Evolutionary conservation across 2,329 filamentous ascomycete species (phyloP).

Genomic region (Chaetomiaceae sp.): DNA sequence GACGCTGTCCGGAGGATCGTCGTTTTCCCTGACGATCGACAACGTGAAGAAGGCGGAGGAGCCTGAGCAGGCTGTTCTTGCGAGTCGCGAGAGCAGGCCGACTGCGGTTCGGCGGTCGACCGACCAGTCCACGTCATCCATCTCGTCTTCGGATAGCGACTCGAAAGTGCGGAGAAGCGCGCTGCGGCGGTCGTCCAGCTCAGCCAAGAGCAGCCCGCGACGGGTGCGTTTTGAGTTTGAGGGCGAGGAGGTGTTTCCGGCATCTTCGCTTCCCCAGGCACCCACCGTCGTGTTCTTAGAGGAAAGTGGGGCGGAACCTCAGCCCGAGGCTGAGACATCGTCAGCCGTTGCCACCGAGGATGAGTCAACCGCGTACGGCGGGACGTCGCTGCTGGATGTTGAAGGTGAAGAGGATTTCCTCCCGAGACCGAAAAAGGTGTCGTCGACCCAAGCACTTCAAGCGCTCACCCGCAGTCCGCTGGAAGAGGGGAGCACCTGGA

Average conservation of each 20-base stretch:
- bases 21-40: conserved; percentile 17
- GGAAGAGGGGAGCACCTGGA: conserved; percentile 35
- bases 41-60: conserved; percentile 21
- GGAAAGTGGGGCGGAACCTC: conserved; percentile 20
- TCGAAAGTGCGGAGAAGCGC: conserved; percentile 48
- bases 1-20: not conserved
- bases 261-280: conserved; percentile 48
- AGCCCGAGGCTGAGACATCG: conserved; percentile 25
- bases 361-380: conserved; percentile 26
- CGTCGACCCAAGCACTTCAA: conserved; percentile 36
- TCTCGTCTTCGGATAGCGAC: conserved; percentile 51
- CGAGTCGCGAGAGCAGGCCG: conserved; percentile 18
- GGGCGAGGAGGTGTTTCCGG: conserved; percentile 57
- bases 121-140: conserved; percentile 47
- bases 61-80: conserved; percentile 3
- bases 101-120: conserved; percentile 39
- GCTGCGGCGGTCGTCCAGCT: conserved; percentile 52
- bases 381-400: conserved; percentile 28
- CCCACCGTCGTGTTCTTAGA: not conserved
- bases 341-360: conserved; percentile 9
- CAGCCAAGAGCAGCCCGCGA: conserved; percentile 51
- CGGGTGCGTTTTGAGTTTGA: conserved; percentile 60
- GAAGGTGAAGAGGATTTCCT: conserved; percentile 34
- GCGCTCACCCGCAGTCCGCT: conserved; percentile 35
- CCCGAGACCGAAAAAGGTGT: conserved; percentile 34